Evolutionary conservation across 1,139 yeast genomes (phyloP), one percentile per base, ranked within the genome.

Genomic region (Kurtzmaniella quercitrusa): DNA sequence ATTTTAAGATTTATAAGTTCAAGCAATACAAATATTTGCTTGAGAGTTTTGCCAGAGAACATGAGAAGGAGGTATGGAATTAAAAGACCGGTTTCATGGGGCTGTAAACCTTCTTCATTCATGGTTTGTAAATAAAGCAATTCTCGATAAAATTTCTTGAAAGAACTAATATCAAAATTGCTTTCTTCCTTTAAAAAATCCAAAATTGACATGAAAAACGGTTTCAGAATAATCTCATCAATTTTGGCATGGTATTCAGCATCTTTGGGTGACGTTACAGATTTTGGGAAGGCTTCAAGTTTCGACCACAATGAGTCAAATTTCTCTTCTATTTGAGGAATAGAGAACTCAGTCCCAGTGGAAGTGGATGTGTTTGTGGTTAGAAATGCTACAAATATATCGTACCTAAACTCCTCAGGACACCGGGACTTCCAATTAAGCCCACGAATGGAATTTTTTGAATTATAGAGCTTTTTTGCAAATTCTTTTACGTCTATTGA

Each of bases 361-460:
- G 52, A 60, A 12, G 52, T 55, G n/a, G 52, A 48, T 23, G 47
- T 48, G 21, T 49, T 43, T 36, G 47, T 46, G 2, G 56, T 46
- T 37, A 72, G 57, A 1, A 68, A 46, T 29, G 56, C 58, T 45
- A 59, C 47, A 44, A 65, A 63, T 41, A 67, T 68, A 27, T 60
- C 60, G 48, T 54, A 69, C 16, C 66, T 50, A 40, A 59, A 50
- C 19, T 53, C 46, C 1, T 54, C 52, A 3, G 73, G 65, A 37
- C 70, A 59, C 43, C 62, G 63, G 2, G 70, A 65, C 31, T 68
- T 73, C 77, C 77, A 73, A 9, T 57, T 58, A 43, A 71, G 57
- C 42, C 62, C 67, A 31, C 77, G 51, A 38, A 69, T 53, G 9
- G 50, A 44, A 41, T 59, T 59, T 47, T 67, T 70, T 6, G 70